Percentiles rank a stretch among this genome's conserved stretches.
Conservation (phyloP, 2,329 filamentous ascomycete genomes). For the Pseudogymnoascus sp. region DNA sequence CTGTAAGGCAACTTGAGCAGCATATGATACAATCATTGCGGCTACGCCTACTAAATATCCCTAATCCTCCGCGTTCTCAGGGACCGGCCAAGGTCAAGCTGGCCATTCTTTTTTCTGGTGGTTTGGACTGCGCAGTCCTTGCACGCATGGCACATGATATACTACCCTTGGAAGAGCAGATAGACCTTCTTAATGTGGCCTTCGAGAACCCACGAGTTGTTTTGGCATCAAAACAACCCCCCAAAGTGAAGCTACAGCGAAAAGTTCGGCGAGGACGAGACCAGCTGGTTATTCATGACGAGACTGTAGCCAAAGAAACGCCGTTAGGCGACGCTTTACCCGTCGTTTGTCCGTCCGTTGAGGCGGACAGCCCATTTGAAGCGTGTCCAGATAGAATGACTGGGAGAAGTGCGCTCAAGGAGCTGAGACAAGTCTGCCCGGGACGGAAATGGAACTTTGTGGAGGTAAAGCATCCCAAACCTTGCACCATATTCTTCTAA, state of each 20-base stretch:
- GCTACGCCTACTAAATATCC: constrained; percentile 57
- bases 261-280: constrained; percentile 10
- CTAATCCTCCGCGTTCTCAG: constrained; percentile 39
- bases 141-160: constrained; percentile 74
- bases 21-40: constrained; percentile 54
- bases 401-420: constrained; percentile 68
- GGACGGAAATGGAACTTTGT: constrained; percentile 74
- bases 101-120: constrained; percentile 86
- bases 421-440: constrained; percentile 63
- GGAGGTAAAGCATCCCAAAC: constrained; percentile 38
- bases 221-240: constrained; percentile 39
- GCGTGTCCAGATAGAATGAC: constrained; percentile 85
- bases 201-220: constrained; percentile 85
- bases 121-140: constrained; percentile 83
- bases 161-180: constrained; percentile 55
- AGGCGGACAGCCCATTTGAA: constrained; percentile 51
- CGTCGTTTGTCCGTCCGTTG: neutral
- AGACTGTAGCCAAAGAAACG: neutral
- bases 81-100: constrained; percentile 41
- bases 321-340: neutral
- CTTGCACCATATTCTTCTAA: constrained; percentile 14
- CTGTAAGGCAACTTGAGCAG: constrained; percentile 44
- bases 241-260: constrained; percentile 21
- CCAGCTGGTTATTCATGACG: neutral
- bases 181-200: constrained; percentile 91